Evolutionary conservation across 176 grass and related monocot species (phyloP), one percentile per base, ranked within the genome.

Genomic region (Oryza australiensis): DNA sequence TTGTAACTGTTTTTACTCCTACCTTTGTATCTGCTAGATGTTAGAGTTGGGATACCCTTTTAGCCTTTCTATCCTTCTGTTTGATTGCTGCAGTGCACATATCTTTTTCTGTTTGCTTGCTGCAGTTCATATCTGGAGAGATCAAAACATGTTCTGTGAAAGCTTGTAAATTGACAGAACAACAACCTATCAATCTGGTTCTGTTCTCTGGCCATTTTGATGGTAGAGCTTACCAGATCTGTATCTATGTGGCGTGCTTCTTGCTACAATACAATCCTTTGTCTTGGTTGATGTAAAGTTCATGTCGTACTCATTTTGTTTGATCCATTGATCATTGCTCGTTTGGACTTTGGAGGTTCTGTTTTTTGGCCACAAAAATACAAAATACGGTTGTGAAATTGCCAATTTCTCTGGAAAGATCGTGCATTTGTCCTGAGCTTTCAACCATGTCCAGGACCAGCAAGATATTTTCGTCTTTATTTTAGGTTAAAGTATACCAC

Each of bases 1-100:
- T 77, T 66, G 24, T 86, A 82, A 68, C 66, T 81, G 32, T 0
- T 10, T 73, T 82, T 46, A 46, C 13, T 46, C 43, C 43, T 46
- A 14, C 72, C 8, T 83, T 74, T 74, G 35, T 78, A 79, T 23
- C 9, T 35, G 73, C 29, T 86, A 86, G 79, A 86, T 78, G 66
- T 2, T 68, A 88, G 75, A 79, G 68, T 74, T 84, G 60, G 74
- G 37, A 65, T 45, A 74, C 10, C 40, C 66, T 42, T 20, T 20
- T 70, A 77, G 71, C 65, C 5, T 30, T 83, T 83, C 38, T 66
- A 64, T 55, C 34, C 7, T 23, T 72, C 9, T 4, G 16, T 70
- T 24, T 57, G 67, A 70, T 73, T 88, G 66, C 9, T 26, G 57
- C 32, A 49, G 59, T 78, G 73, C 41, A 51, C 23, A 76, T 48